A percentile compares a stretch with the other conserved stretches of the same genome.
Conservation (phyloP, 2,329 filamentous ascomycete species). For the Aureobasidium mangrovei region DNA sequence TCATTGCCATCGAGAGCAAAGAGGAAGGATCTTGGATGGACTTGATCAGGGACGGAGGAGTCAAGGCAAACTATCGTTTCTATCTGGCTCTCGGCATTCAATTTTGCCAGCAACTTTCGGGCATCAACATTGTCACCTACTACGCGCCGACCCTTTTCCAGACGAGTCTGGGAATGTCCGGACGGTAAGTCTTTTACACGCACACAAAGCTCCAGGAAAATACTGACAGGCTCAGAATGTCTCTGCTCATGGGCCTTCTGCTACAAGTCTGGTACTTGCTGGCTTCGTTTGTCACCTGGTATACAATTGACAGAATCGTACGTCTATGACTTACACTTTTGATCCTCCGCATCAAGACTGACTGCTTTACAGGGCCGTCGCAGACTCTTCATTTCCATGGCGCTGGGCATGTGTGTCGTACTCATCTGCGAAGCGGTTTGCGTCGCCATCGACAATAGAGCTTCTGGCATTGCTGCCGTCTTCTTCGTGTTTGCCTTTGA, state of each 20-base stretch:
- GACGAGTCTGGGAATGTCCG: conserved; percentile 21
- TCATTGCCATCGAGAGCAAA: conserved; percentile 16
- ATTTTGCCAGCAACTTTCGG: conserved; percentile 22
- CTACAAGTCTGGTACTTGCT: conserved; percentile 26
- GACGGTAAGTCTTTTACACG: background rate
- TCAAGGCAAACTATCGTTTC: conserved; percentile 16
- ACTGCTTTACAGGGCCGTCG: too few relatives aligned
- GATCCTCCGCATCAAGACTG: too few relatives aligned
- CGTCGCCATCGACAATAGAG: too few relatives aligned
- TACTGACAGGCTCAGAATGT: conserved; percentile 12
- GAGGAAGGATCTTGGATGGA: conserved; percentile 18
- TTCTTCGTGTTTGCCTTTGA: conserved; percentile 23
- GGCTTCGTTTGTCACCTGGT: too few relatives aligned
- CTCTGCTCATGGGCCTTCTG: conserved; percentile 23
- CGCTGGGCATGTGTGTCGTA: too few relatives aligned
- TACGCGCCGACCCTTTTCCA: conserved; percentile 22
- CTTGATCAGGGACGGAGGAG: conserved; percentile 17
- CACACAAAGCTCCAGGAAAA: background rate
- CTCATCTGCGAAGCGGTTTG: too few relatives aligned
- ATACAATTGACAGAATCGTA: too few relatives aligned
- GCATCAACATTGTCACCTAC: conserved; percentile 23
- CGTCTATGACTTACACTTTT: too few relatives aligned
- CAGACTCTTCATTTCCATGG: too few relatives aligned
- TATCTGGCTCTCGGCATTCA: conserved; percentile 20
- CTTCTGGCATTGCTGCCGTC: conserved; percentile 15